Base-by-base conservation (phyloP, 208 protist genomes). In the Leishmania major region DNA sequence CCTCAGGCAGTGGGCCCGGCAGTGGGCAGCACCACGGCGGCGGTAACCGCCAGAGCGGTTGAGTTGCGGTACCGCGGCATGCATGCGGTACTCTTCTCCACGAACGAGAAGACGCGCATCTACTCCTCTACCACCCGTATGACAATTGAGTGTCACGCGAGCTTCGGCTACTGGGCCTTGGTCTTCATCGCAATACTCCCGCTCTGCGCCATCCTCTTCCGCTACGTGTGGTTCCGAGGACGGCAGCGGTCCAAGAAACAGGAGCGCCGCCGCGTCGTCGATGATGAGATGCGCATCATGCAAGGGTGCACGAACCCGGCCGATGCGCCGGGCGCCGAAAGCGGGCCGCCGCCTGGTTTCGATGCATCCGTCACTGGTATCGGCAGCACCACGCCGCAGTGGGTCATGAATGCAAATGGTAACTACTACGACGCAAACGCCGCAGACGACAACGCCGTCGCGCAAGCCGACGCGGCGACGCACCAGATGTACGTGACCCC, bases 271-370 rank as follows among this genome's bases (percentile, higher is more conserved):
- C 74, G 77, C 76, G 84, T 95, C 49, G 87, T 93, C 51, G 91
- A 89, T 71, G 91, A 96, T 74, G 93, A 95, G 78, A 78, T 84
- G 78, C 87, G 88, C 59, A 85, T 90, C 53, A 91, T 94, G 83
- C 85, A 93, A 67, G 82, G 83, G 22, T 91, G 88, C 85, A 77
- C 75, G 10, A 88, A 77, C 25, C 75, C 79, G 4, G 45, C 79
- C 70, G 67, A 49, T 3, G 37, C 77, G 35, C 35, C 19, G 64
- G 82, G 40, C 6, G 60, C n/a, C 0, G 81, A 35, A 45, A 78
- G 47, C 45, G 75, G 43, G 15, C 69, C 43, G 49, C 83, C 83
- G 62, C 66, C 57, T 64, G 70, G 82, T 74, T 59, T 79, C n/a
- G 77, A 84, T 69, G 37, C 79, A 17, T 78, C 84, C 40, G 35